phyloP scores from a whole-genome alignment of 2,329 filamentous ascomycete genomes.

The Microthyrium microscopicum region DNA sequence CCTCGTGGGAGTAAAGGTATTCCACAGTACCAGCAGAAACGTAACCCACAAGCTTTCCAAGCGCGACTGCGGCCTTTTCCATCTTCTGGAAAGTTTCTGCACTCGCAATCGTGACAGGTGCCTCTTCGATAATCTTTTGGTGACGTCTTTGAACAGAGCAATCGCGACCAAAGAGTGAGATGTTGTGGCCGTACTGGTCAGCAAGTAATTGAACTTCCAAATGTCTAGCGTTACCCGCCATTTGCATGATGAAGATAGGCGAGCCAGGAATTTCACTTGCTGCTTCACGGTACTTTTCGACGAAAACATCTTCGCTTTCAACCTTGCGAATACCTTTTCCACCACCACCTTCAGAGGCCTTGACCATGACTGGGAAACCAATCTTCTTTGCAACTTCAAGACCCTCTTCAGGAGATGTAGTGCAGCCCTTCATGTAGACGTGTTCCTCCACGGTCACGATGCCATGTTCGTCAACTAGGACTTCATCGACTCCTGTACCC shows the following conservation, averaged over 20 bases:
- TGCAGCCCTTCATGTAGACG: constrained; percentile 80
- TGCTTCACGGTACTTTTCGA: constrained; percentile 80
- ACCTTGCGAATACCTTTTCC: constrained; percentile 99
- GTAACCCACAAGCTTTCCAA: constrained; percentile 89
- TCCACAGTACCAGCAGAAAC: constrained; percentile 97
- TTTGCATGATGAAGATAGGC: constrained; percentile 99
- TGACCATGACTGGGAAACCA: constrained; percentile 98
- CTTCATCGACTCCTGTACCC: constrained; percentile 73
- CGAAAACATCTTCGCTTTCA: constrained; percentile 66
- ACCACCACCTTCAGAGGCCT: constrained; percentile 98
- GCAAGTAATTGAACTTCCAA: constrained; percentile 93
- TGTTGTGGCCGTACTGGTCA: constrained; percentile 99
- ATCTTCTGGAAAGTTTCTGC: constrained; percentile 79
- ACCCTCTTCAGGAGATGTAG: constrained; percentile 77
- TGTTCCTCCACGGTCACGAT: constrained; percentile 86
- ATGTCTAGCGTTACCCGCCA: constrained; percentile 90
- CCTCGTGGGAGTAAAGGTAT: constrained; percentile 93
- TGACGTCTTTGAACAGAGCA: constrained; percentile 96
- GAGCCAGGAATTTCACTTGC: constrained; percentile 96
- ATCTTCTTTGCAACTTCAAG: constrained; percentile 74
- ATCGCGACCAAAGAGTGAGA: constrained; percentile 95
- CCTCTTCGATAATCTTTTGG: constrained; percentile 99
- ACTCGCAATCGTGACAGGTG: constrained; percentile 91
- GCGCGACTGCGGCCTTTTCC: constrained; percentile 89
- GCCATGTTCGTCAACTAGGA: constrained; percentile 60